Evolutionary conservation across 1,284 basidiomycete species (phyloP), one percentile per base, ranked within the genome.

Genomic region (Austroboletus olivaceoglutinosus): DNA sequence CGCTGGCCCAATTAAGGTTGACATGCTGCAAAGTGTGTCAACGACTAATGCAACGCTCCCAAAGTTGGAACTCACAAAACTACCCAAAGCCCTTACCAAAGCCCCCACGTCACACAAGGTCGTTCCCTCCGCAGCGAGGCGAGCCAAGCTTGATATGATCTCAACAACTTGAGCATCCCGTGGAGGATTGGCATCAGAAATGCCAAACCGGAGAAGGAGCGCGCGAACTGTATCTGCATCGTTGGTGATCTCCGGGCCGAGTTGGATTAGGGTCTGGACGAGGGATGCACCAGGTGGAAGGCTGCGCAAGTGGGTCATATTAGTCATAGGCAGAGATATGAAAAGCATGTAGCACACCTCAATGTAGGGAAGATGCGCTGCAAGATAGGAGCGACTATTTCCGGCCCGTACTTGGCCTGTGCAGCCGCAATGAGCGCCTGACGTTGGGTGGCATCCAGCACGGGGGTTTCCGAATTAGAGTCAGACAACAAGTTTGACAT

Each of bases 401-500:
- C 80, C 0, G 69, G 63, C 25, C 89, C 89, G 63, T 86, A 88
- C 70, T 90, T 91, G 44, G 82, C 76, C 64, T 89, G 86, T 25
- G 81, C 81, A 45, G 89, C 83, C 15, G 78, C 73, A 45, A 92
- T 81, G 43, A 92, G 75, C 30, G 83, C 81, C 61, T 89, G 83
- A 19, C 87, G 77, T 67, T 91, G 88, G 10, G 76, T 70, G 29
- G 77, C 73, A 65, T 90, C 89, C 53, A 92, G 69, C 34, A 86
- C 71, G 42, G 88, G 85, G 18, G 78, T 70, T 57, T 91, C 89
- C 40, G 74, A 66, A 13, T 80, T 76, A 11, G 81, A 73, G 62
- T 88, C 83, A 34, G 80, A 85, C 54, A 94, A 78, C 52, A 94
- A 76, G 67, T 91, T 89, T 48, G 85, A 77, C 72, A 93, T 80